Evolutionary conservation across 208 protist genomes (phyloP).

Genomic region (Angomonas deanei): DNA sequence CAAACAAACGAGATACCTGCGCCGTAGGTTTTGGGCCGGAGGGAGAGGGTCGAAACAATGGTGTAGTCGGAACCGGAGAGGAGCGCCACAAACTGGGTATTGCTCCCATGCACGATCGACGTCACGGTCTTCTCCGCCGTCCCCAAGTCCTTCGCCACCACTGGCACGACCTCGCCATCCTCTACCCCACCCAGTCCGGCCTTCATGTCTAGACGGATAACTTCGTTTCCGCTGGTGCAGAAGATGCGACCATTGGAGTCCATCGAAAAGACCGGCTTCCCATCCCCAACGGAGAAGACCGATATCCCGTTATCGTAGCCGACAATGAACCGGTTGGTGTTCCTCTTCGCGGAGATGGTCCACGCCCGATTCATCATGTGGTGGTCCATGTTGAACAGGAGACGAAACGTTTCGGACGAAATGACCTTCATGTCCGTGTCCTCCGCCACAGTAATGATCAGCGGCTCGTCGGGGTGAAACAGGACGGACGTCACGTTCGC

Average conservation of each 20-base stretch:
- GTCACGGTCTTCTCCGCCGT: constrained; percentile 92
- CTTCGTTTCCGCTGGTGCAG: constrained; percentile 93
- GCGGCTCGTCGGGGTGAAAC: constrained; percentile 97
- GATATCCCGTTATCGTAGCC: constrained; percentile 91
- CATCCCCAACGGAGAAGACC: constrained; percentile 90
- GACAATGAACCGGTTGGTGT: constrained; percentile 85
- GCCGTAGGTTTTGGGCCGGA: constrained; percentile 97
- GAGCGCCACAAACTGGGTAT: constrained; percentile 94
- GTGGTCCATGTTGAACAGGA: constrained; percentile 94
- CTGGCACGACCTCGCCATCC: constrained; percentile 66
- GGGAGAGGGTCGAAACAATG: constrained; percentile 96
- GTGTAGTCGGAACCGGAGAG: constrained; percentile 97
- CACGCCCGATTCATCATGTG: constrained; percentile 93
- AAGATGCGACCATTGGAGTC: constrained; percentile 96
- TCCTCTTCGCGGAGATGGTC: constrained; percentile 77
- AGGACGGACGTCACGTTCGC: constrained; percentile 94
- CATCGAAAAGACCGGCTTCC: constrained; percentile 96
- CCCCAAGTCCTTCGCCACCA: constrained; percentile 93
- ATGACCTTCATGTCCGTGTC: constrained; percentile 93
- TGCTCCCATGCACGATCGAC: constrained; percentile 89
- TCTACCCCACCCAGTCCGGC: constrained; percentile 35
- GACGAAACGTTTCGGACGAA: constrained; percentile 93
- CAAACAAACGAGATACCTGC: constrained; percentile 95
- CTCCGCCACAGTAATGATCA: constrained; percentile 96
- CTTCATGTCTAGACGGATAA: constrained; percentile 89